Conservation (phyloP, 2,329 filamentous ascomycete species). For the Nothophoma quercina region DNA sequence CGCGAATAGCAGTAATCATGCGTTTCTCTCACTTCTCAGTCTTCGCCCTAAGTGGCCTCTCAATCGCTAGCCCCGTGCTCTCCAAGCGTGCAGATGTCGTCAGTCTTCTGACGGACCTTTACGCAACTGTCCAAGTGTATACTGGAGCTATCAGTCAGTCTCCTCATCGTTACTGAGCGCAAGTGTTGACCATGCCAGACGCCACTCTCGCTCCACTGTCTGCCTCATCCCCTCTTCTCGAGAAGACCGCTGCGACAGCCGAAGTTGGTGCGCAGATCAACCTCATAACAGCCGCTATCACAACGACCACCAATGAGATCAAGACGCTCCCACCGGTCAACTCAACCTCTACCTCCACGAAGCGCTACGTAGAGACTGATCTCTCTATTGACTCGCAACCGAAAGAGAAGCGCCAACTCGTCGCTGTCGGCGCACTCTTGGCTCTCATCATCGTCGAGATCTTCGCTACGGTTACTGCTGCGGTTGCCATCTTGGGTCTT, state of each 20-base stretch:
- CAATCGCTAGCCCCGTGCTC: conserved; percentile 23
- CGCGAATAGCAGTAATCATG: conserved; percentile 13
- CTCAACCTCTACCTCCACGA: background rate
- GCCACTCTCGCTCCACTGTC: conserved; percentile 28
- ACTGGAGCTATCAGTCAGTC: conserved; percentile 27
- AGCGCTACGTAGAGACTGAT: background rate
- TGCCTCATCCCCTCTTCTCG: conserved; percentile 21
- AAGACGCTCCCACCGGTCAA: conserved; percentile 17
- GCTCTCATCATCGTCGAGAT: conserved; percentile 30
- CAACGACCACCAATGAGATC: conserved; percentile 17
- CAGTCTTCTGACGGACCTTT: conserved; percentile 26
- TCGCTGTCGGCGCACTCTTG: conserved; percentile 21
- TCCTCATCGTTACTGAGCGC: background rate
- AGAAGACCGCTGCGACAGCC: conserved; percentile 27
- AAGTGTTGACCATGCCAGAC: conserved; percentile 11
- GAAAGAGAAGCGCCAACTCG: conserved; percentile 20
- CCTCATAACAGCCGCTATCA: conserved; percentile 25
- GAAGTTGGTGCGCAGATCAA: conserved; percentile 26
- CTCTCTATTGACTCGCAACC: background rate
- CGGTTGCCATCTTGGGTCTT: conserved; percentile 25
- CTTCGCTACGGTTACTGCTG: conserved; percentile 27
- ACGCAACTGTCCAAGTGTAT: conserved; percentile 28
- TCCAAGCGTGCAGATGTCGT: conserved; percentile 21
- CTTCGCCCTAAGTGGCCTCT: conserved; percentile 22
- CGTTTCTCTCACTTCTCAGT: conserved; percentile 25